phyloP scores from a whole-genome alignment of 2,329 filamentous ascomycete species.

The Colletotrichum sp. region DNA sequence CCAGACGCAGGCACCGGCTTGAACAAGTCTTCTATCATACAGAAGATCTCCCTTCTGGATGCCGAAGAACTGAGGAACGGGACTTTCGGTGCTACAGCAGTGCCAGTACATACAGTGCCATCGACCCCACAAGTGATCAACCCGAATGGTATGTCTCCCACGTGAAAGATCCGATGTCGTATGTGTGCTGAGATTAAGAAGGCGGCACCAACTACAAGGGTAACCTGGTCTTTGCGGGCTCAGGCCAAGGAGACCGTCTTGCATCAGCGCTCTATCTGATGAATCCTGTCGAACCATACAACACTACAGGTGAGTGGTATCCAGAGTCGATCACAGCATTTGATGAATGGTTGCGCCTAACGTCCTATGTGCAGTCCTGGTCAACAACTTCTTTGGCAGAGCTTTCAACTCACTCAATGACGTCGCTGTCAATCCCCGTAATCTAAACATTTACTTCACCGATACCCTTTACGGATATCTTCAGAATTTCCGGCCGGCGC shows the following conservation, averaged over 20 bases:
- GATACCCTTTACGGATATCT: slow-evolving; percentile 64
- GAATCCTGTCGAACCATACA: slow-evolving; percentile 52
- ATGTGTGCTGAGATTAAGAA: slow-evolving; percentile 23
- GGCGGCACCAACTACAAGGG: slow-evolving; percentile 56
- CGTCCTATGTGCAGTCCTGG: slow-evolving; percentile 38
- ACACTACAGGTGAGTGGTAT: slow-evolving; percentile 45
- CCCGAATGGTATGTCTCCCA: slow-evolving; percentile 46
- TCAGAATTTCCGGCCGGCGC: slow-evolving; percentile 61
- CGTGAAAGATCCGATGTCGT: background rate
- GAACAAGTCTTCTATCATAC: slow-evolving; percentile 54
- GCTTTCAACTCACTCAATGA: slow-evolving; percentile 68
- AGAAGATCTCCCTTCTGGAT: slow-evolving; percentile 52
- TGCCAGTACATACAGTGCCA: slow-evolving; percentile 46
- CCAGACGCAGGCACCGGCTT: slow-evolving; percentile 52
- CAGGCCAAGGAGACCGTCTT: slow-evolving; percentile 50
- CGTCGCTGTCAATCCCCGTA: slow-evolving; percentile 55
- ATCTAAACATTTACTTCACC: slow-evolving; percentile 65
- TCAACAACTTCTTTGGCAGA: slow-evolving; percentile 68
- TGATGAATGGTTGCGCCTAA: background rate
- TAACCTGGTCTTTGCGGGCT: slow-evolving; percentile 52
- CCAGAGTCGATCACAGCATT: background rate
- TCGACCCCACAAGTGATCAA: slow-evolving; percentile 51
- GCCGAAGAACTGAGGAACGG: slow-evolving; percentile 41
- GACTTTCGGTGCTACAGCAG: slow-evolving; percentile 41
- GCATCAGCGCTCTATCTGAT: slow-evolving; percentile 45